Conservation (phyloP, 2,329 filamentous ascomycete genomes). For the Thelonectria olida region DNA sequence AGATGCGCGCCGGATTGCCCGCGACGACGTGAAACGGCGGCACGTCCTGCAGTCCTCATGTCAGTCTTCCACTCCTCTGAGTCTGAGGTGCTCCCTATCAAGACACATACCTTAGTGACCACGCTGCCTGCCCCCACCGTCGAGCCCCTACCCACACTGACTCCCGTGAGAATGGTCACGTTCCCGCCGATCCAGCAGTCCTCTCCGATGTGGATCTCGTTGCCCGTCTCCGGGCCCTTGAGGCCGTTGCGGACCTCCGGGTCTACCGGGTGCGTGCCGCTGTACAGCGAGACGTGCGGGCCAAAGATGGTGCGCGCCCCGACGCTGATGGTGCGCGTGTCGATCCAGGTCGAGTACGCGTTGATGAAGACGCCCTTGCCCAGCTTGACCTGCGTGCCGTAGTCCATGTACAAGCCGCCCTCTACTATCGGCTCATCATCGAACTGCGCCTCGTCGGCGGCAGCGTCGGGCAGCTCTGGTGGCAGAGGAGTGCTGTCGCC, state of each 20-base stretch:
- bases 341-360: conserved; percentile 78
- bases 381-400: conserved; percentile 75
- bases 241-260: conserved; percentile 78
- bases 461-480: conserved; percentile 61
- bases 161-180: conserved; percentile 76
- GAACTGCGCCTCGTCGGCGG: conserved; percentile 70
- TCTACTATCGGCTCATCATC: conserved; percentile 74
- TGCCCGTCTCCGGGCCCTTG: conserved; percentile 78
- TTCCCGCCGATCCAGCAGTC: conserved; percentile 85
- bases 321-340: conserved; percentile 78
- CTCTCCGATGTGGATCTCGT: conserved; percentile 78
- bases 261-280: conserved; percentile 80
- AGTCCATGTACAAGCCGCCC: conserved; percentile 76
- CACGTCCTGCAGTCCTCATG: conserved; percentile 34
- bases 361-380: conserved; percentile 80
- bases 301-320: conserved; percentile 82
- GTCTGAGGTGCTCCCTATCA: too few species aligned
- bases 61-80: not conserved
- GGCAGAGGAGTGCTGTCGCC: conserved; percentile 66
- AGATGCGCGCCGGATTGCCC: conserved; percentile 38
- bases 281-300: conserved; percentile 80
- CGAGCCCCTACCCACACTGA: conserved; percentile 78
- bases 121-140: conserved; percentile 85
- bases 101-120: conserved; percentile 73
- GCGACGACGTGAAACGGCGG: conserved; percentile 41